Evolutionary conservation across 345 rosid genomes (phyloP).

Genomic region (Moringa oleifera): DNA sequence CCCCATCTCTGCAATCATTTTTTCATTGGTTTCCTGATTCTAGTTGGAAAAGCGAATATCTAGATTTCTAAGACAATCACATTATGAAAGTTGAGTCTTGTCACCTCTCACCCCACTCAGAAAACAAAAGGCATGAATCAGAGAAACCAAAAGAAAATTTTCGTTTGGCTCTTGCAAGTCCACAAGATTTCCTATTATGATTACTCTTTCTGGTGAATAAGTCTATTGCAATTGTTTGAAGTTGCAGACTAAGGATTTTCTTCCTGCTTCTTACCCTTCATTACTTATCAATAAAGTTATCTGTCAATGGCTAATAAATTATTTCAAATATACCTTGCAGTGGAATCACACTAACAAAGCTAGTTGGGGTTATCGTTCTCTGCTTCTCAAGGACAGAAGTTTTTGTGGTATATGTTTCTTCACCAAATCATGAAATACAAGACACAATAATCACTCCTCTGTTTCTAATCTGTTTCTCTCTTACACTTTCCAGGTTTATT

Average conservation of each 20-base stretch:
- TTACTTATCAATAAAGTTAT: background rate
- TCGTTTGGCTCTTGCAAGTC: background rate
- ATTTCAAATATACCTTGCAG: conserved; percentile 30
- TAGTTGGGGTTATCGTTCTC: conserved; percentile 92
- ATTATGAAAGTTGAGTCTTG: no score
- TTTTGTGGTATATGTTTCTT: conserved; percentile 61
- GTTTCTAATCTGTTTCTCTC: background rate
- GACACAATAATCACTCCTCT: background rate
- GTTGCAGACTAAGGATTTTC: background rate
- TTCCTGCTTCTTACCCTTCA: background rate
- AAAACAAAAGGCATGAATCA: no score
- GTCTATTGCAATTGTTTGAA: background rate
- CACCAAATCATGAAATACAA: background rate
- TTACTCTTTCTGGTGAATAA: background rate
- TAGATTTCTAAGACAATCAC: background rate
- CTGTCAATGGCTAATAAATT: background rate
- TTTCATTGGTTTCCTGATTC: background rate
- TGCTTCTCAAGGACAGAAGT: conserved; percentile 94
- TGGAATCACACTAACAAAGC: conserved; percentile 91
- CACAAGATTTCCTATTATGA: background rate
- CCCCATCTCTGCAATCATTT: background rate
- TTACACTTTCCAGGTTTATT: conserved; percentile 61
- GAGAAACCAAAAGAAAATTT: background rate
- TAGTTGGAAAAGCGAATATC: no score
- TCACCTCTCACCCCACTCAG: no score